These are phyloP conservation scores for Oryza nivara DNA, from an alignment of 176 grass and related monocot species.

Conservation along the genomic window DNA sequence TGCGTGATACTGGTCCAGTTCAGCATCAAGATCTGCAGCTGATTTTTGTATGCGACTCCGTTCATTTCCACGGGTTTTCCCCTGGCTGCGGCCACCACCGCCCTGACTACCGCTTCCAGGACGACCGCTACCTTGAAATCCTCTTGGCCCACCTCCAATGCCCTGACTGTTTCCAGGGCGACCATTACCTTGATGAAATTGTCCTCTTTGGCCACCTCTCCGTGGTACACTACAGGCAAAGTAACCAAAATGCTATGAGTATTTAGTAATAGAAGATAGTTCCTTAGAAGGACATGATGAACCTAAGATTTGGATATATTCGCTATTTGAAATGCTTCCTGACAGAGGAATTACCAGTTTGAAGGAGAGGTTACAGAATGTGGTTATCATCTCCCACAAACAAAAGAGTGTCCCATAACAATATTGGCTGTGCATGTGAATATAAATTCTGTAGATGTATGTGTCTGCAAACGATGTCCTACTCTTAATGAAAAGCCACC, in stretches of 20 bases:
- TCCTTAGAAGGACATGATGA: neutral
- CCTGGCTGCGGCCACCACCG: constrained; percentile 39
- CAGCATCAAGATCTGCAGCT: constrained; percentile 77
- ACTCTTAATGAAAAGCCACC: neutral
- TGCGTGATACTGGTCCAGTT: constrained; percentile 78
- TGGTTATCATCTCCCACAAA: neutral
- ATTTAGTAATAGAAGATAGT: neutral
- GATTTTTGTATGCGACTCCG: constrained; percentile 44
- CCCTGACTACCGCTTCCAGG: constrained; percentile 40
- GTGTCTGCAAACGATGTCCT: neutral
- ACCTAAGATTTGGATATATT: neutral
- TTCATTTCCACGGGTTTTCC: constrained; percentile 50
- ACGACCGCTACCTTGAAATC: constrained; percentile 44
- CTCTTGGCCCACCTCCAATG: constrained; percentile 46
- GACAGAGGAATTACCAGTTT: neutral
- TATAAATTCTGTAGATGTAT: constrained; percentile 2
- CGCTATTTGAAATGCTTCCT: constrained; percentile 5
- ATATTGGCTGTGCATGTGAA: constrained; percentile 15
- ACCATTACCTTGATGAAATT: constrained; percentile 46
- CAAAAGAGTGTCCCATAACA: neutral
- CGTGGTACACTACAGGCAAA: constrained; percentile 45
- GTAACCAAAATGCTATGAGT: constrained; percentile 16
- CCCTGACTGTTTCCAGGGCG: constrained; percentile 33
- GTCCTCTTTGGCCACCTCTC: constrained; percentile 42
- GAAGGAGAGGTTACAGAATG: neutral